Evolutionary conservation across 164 flowering plant species (phyloP).

Genomic region (Nymphaea thermarum): DNA sequence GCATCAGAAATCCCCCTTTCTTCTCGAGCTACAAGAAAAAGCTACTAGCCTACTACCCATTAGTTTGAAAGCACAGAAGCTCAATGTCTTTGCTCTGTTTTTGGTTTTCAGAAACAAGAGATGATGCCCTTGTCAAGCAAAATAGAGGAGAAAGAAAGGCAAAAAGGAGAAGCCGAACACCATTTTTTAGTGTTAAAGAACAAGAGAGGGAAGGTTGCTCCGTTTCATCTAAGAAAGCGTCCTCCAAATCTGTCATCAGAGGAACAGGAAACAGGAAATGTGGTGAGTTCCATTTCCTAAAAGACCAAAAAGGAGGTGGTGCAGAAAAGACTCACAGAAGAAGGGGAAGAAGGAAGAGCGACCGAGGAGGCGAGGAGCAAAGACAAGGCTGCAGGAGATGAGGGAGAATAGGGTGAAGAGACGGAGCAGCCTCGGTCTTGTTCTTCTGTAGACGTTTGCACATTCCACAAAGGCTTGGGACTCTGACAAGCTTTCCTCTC

Average conservation of each 20-base stretch:
- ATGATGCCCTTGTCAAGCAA: background rate
- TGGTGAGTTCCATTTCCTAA: background rate
- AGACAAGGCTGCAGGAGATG: slow-evolving; percentile 37
- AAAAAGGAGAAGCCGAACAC: slow-evolving; percentile 2
- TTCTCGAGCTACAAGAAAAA: slow-evolving; percentile 17
- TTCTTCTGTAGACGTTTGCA: slow-evolving; percentile 26
- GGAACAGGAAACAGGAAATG: background rate
- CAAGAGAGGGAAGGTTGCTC: background rate
- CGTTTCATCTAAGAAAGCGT: background rate
- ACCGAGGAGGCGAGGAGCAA: slow-evolving; percentile 30
- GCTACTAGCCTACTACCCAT: background rate
- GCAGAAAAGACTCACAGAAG: slow-evolving; percentile 26
- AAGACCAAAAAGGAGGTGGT: background rate
- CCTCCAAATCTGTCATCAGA: background rate
- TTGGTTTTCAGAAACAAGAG: background rate
- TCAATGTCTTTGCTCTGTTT: too few species aligned
- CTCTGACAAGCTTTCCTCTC: slow-evolving; percentile 14
- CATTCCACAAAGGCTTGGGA: slow-evolving; percentile 19
- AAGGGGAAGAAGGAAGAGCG: slow-evolving; percentile 18
- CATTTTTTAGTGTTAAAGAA: background rate
- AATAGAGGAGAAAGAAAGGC: background rate
- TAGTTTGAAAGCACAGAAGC: too few species aligned
- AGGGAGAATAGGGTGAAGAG: slow-evolving; percentile 40
- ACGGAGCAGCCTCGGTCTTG: slow-evolving; percentile 42
- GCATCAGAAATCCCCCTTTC: slow-evolving; percentile 23